A percentile compares a stretch with the other conserved stretches of the same genome.
Evolutionary conservation across 73 alveolate species (phyloP).

Genomic region (Paramecium caudatum): DNA sequence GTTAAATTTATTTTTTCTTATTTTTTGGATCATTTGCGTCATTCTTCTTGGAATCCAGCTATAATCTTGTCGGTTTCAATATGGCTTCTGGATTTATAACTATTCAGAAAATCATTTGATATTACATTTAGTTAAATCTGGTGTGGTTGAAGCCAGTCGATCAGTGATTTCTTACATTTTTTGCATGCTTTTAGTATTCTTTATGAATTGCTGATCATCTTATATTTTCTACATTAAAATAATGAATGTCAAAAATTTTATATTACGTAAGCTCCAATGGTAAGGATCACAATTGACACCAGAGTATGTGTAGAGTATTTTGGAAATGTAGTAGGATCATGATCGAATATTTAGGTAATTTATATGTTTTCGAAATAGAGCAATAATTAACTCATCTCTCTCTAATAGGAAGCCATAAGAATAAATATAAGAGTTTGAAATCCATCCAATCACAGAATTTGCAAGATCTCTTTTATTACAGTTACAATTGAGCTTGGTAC

Average conservation of each 20-base stretch:
- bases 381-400: slow-evolving; percentile 45
- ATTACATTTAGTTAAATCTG: slow-evolving; percentile 73
- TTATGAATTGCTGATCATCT: slow-evolving; percentile 69
- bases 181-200: slow-evolving; percentile 66
- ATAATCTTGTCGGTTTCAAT: slow-evolving; percentile 49
- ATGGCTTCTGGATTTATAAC: slow-evolving; percentile 56
- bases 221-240: slow-evolving; percentile 51
- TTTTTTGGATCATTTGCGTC: slow-evolving; percentile 42
- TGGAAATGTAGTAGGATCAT: slow-evolving; percentile 24
- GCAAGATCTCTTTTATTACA: neutral
- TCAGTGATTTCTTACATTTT: slow-evolving; percentile 75
- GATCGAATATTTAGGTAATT: slow-evolving; percentile 56
- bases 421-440: neutral
- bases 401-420: neutral
- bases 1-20: slow-evolving; percentile 63
- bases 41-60: slow-evolving; percentile 41
- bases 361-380: slow-evolving; percentile 38
- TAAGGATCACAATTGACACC: slow-evolving; percentile 1
- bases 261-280: slow-evolving; percentile 26
- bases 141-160: slow-evolving; percentile 67
- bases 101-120: neutral
- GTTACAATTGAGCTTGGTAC: slow-evolving; percentile 9
- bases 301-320: slow-evolving; percentile 24
- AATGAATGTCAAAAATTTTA: slow-evolving; percentile 55
- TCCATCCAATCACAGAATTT: slow-evolving; percentile 10